phyloP scores from a whole-genome alignment of 2,329 filamentous ascomycete species.

The Plectosphaerella cucumerina region DNA sequence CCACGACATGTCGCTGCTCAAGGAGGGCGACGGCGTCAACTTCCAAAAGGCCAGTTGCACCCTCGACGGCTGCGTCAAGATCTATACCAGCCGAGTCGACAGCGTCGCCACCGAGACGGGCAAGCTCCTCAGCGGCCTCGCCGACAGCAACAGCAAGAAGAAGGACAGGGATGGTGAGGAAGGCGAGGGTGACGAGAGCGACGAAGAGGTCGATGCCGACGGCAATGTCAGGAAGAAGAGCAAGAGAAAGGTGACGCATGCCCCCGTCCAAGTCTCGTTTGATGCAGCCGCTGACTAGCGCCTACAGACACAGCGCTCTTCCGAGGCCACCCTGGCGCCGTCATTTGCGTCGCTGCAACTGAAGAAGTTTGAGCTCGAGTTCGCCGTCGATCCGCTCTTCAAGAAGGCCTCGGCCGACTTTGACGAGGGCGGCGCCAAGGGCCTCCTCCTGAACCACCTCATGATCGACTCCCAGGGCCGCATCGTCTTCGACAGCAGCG shows the following conservation, averaged over 20 bases:
- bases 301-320: slow-evolving; percentile 63
- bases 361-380: slow-evolving; percentile 97
- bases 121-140: slow-evolving; percentile 87
- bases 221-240: slow-evolving; percentile 57
- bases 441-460: slow-evolving; percentile 90
- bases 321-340: slow-evolving; percentile 87
- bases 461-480: slow-evolving; percentile 88
- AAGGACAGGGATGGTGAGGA: slow-evolving; percentile 61
- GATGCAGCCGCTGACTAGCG: not conserved
- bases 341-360: slow-evolving; percentile 85
- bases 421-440: slow-evolving; percentile 95
- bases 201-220: slow-evolving; percentile 60
- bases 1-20: slow-evolving; percentile 95
- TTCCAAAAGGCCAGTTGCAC: slow-evolving; percentile 99
- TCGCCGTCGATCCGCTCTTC: slow-evolving; percentile 95
- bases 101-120: slow-evolving; percentile 97
- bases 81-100: slow-evolving; percentile 97
- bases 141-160: slow-evolving; percentile 78
- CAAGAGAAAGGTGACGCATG: slow-evolving; percentile 65
- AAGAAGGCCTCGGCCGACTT: slow-evolving; percentile 99
- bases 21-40: slow-evolving; percentile 95
- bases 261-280: slow-evolving; percentile 13
- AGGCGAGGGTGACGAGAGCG: slow-evolving; percentile 58
- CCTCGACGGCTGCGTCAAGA: slow-evolving; percentile 96
- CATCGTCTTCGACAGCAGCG: slow-evolving; percentile 97